phyloP scores from a whole-genome alignment of 345 rosid genomes.

The Abelmoschus esculentus region DNA sequence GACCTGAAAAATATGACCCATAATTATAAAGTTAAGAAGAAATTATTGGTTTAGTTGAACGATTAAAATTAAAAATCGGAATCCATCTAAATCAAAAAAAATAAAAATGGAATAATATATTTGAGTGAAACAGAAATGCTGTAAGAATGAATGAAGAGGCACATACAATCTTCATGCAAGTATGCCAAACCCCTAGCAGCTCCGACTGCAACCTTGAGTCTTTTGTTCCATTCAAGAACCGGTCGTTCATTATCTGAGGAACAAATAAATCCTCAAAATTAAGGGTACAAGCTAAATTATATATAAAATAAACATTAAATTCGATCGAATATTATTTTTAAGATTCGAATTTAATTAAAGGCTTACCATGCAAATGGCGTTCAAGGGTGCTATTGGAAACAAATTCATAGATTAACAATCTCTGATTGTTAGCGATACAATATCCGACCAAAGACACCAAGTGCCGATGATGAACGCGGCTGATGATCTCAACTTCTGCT shows the following conservation, averaged over 20 bases:
- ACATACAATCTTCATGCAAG: conserved; percentile 97
- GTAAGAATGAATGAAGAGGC: conserved; percentile 5
- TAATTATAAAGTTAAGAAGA: neutral
- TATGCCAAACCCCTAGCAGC: conserved; percentile 97
- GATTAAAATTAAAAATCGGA: too few relatives aligned
- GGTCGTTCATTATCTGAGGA: conserved; percentile 44
- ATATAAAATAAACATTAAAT: too few relatives aligned
- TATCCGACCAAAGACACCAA: conserved; percentile 90
- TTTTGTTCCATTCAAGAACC: conserved; percentile 70
- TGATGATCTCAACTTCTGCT: conserved; percentile 92
- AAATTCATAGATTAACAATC: conserved; percentile 82
- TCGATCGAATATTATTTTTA: too few relatives aligned
- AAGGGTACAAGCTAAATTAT: too few relatives aligned
- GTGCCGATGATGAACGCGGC: conserved; percentile 92
- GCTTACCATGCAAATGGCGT: conserved; percentile 82
- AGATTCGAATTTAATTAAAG: neutral
- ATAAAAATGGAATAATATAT: too few relatives aligned
- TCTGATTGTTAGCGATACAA: conserved; percentile 53
- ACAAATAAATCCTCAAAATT: neutral
- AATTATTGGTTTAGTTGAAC: neutral
- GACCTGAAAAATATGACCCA: conserved; percentile 37
- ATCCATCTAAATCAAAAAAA: too few relatives aligned
- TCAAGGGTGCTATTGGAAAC: conserved; percentile 82
- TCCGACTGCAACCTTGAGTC: conserved; percentile 81
- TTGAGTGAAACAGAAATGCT: neutral